Base-by-base conservation (phyloP, 2,329 filamentous ascomycete genomes). In the Coniochaeta prunicola region DNA sequence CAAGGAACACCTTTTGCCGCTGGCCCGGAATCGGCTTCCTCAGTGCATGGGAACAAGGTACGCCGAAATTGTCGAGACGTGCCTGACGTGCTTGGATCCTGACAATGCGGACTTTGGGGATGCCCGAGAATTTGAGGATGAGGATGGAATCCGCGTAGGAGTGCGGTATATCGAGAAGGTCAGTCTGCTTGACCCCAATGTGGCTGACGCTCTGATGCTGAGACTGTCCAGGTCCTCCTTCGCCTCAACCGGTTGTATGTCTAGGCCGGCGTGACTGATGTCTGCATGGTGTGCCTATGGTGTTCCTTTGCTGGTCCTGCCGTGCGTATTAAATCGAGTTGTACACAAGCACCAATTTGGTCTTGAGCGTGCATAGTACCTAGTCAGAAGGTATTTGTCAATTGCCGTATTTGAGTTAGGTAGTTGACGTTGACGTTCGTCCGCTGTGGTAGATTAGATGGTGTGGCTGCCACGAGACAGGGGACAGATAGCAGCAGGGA, bases 31-130 rank as follows among this genome's bases (percentile, higher is more conserved):
- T 0, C 17, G 36, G 8, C 59, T 73, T 0, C 65, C 63, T 8
- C 24, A 53, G 6, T 53, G 57, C 5, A 70, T 72, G 67, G 71
- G 71, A 1, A 58, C 60, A 4, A 67, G 58, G 34, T 75, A 73
- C 55, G 59, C 68, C 6, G 53, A 64, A 5, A 58, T 73, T 2
- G 72, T 73, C 0, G 59, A 67, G 6, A 69, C 66, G 5, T 75
- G 73, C n/a, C 60, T 75, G 19, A 72, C 69, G 0, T 74, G 71
- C 36, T 56, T 74, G 15, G 72, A 73, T 56, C 34, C 62, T 4
- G 65, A 63, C 1, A 71, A 69, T 24, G 58, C 61, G 3, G 68
- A 67, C 15, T 71, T 72, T 63, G 67, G 64, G 0, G 64, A 69
- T 21, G 65, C 67, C 28, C 57, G 60, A 15, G 66, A 69, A 9